These are phyloP conservation scores for Naganishia friedmannii DNA, from an alignment of 768 basidiomycete genomes.

Conservation along the genomic window DNA sequence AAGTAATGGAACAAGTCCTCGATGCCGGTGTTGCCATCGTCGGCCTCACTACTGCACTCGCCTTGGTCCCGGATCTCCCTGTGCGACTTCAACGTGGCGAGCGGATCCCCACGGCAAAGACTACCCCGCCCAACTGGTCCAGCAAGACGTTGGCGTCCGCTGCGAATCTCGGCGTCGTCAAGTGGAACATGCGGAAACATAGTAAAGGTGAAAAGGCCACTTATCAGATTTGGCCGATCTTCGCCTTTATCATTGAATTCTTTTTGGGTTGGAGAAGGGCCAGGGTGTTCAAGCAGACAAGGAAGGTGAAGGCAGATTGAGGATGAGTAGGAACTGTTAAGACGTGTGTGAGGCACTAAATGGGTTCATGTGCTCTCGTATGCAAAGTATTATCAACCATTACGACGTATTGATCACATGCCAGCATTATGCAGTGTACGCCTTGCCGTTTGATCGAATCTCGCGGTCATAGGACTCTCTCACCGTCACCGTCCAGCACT, in stretches of 20 bases:
- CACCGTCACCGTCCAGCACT: too few relatives aligned
- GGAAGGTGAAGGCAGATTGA: background rate
- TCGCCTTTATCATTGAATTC: constrained; percentile 5
- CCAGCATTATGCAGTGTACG: too few relatives aligned
- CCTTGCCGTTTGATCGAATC: too few relatives aligned
- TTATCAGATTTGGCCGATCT: constrained; percentile 3
- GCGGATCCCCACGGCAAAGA: background rate
- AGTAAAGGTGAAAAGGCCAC: background rate
- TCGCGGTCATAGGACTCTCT: too few relatives aligned
- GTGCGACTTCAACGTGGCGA: background rate
- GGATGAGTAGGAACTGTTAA: background rate
- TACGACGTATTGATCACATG: too few relatives aligned
- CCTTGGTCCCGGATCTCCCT: constrained; percentile 10
- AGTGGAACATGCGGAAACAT: constrained; percentile 13
- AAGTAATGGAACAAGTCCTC: constrained; percentile 6
- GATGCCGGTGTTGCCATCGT: background rate
- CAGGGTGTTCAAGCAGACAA: background rate
- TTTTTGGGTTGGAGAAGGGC: constrained; percentile 1
- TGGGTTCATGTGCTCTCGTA: background rate
- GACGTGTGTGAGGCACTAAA: background rate
- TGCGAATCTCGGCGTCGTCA: background rate
- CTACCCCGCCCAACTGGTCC: background rate
- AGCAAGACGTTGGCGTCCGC: constrained; percentile 3
- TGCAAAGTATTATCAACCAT: too few relatives aligned
- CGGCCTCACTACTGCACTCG: background rate